Conservation (phyloP, 257 asterid species). For the Cordia subcordata region DNA sequence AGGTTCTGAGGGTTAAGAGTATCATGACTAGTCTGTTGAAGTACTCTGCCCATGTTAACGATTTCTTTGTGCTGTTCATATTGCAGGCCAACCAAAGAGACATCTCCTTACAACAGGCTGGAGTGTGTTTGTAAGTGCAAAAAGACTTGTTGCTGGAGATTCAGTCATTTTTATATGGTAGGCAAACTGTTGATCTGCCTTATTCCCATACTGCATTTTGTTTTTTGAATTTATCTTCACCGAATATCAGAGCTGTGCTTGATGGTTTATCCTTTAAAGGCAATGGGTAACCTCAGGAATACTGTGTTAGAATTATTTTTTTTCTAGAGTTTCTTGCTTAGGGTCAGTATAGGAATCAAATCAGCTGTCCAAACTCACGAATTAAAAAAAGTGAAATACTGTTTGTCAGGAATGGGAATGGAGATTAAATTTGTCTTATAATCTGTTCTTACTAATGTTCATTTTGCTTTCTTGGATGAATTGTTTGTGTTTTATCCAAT, state of each 20-base stretch:
- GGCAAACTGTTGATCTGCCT: constrained; percentile 1
- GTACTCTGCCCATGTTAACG: neutral
- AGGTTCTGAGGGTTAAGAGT: too few relatives aligned
- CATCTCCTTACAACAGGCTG: constrained; percentile 86
- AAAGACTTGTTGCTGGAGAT: constrained; percentile 83
- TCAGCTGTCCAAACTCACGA: too few relatives aligned
- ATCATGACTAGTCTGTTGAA: too few relatives aligned
- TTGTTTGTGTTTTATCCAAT: too few relatives aligned
- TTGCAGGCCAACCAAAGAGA: constrained; percentile 82
- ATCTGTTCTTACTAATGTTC: neutral
- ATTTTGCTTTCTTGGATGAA: neutral
- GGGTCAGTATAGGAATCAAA: too few relatives aligned
- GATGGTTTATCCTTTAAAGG: neutral
- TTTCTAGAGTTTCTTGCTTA: too few relatives aligned
- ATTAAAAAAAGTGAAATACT: too few relatives aligned
- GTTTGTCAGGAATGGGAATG: too few relatives aligned
- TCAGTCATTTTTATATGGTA: constrained; percentile 84
- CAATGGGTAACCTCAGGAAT: too few relatives aligned
- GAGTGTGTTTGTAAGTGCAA: constrained; percentile 81
- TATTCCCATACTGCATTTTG: neutral
- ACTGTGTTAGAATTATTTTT: too few relatives aligned
- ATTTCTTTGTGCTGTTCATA: constrained; percentile 3
- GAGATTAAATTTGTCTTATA: too few relatives aligned
- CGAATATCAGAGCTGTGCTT: neutral
- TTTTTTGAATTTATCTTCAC: neutral